Evolutionary conservation across 202 grass and related monocot species (phyloP), one percentile per base, ranked within the genome.

Genomic region (Zizania palustris): DNA sequence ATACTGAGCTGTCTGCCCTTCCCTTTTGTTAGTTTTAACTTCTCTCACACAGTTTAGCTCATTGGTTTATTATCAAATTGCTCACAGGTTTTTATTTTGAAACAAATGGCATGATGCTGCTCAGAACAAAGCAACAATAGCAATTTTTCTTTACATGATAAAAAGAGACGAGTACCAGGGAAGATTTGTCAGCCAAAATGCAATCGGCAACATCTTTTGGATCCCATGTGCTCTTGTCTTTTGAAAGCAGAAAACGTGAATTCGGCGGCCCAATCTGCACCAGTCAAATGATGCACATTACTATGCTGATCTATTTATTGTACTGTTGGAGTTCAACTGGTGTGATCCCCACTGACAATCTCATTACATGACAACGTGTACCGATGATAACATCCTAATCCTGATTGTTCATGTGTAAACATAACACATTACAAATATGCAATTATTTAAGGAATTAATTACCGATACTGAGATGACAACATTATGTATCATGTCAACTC

Each of bases 401-500:
- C 7, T 38, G 51, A 65, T 43, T 71, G 4, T 13, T 20, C 33
- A 48, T 0, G 44, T 13, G n/a, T 33, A 11, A 66, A 53, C 53
- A 63, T 33, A 56, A 40, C 16, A 66, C 21, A 68, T 48, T 5
- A 0, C 11, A 57, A 63, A 88, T 21, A 50, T 18, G 9, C 56
- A 11, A 82, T 60, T 80, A 44, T 79, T 71, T 74, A 49, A 68
- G 77, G 43, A 74, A 20, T 84, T 98, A 74, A 20, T 84, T 98
- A 98, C 95, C 89, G 89, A 98, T 37, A 94, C 95, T 8, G 95
- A 92, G 77, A 98, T 94, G 71, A 98, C 91, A 33, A 90, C 75
- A 63, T 98, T 98, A 48, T 98, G 59, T 70, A 90, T 88, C 87
- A 98, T 94, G 80, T 98, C 95, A 61, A 94, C 82, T 49, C 87